Evolutionary conservation across 768 basidiomycete genomes (phyloP), one percentile per base, ranked within the genome.

Genomic region (Obba rivulosa): DNA sequence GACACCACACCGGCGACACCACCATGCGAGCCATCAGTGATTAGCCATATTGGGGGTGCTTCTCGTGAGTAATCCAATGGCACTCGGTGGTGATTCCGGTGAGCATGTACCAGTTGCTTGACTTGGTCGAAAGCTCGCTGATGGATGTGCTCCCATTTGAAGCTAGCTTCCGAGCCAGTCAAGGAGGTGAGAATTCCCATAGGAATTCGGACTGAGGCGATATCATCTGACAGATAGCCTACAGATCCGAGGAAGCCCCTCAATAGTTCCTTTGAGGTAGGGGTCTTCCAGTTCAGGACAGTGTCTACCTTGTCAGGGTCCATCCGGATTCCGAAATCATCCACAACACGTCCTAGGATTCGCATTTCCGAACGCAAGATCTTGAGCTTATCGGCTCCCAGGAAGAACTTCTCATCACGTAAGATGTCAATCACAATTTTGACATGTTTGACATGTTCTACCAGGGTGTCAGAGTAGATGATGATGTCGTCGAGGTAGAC

Each of bases 271-370:
- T 61, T 58, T 21, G 63, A 69, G 0, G 58, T 61, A 0, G 63
- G 64, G 0, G 42, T 41, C 46, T 64, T 64, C 63, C 64, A 65
- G 28, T 66, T 66, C 0, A 61, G 0, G 0, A 76, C 58, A 0
- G 52, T 44, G 28, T 74, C 67, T 0, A 78, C 71, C 37, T 77
- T 78, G 17, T 68, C 54, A 0, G 71, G 70, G 31, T 77, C 72
- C 70, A 76, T 75, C 0, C 43, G 42, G 18, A 78, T 73, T 0
- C 74, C 72, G 0, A 65, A 16, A 16, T 68, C 59, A 18, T 66
- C 62, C 1, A 78, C 49, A 0, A 74, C 49, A 0, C 60, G 61
- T 0, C 73, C 72, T 0, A 75, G 49, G 17, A 59, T 42, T 24
- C 57, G 58, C 46, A 63, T 24, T n/a, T 51, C 38, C 0, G 38